Conservation (phyloP, 768 basidiomycete genomes). For the Cytidiella melzeri region DNA sequence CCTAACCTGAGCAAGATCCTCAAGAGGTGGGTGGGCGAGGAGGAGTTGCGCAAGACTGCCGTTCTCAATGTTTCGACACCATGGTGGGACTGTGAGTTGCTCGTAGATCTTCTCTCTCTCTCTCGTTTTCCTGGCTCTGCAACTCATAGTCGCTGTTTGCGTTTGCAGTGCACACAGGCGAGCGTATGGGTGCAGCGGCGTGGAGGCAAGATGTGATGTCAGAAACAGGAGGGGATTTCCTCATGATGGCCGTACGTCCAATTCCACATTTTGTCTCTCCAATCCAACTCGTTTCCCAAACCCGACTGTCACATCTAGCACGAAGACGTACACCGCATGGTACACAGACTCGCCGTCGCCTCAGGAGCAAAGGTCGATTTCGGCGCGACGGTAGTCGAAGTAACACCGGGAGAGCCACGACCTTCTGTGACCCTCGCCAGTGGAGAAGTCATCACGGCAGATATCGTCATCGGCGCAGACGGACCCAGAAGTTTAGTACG, state of each 20-base stretch:
- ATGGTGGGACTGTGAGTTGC: conserved; percentile 16
- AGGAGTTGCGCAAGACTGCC: conserved; percentile 30
- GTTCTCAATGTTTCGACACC: conserved; percentile 17
- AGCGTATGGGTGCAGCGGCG: conserved; percentile 36
- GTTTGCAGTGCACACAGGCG: conserved; percentile 40
- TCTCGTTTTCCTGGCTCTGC: background rate
- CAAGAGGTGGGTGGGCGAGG: conserved; percentile 49
- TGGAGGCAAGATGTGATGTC: conserved; percentile 41
- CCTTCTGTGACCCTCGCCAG: conserved; percentile 22
- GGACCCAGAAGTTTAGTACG: conserved; percentile 5
- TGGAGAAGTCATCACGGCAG: conserved; percentile 21
- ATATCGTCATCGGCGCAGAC: conserved; percentile 27
- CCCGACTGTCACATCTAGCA: too few relatives aligned
- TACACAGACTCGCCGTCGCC: conserved; percentile 20
- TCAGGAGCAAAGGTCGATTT: conserved; percentile 16
- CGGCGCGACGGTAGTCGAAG: conserved; percentile 10
- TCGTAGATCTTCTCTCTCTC: background rate
- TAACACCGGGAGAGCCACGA: conserved; percentile 5
- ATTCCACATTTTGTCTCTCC: background rate
- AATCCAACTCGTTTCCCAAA: background rate
- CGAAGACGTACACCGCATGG: conserved; percentile 22
- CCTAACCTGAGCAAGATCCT: conserved; percentile 54
- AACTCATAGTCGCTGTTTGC: background rate
- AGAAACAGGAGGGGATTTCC: conserved; percentile 43
- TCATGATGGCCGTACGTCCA: conserved; percentile 38